A percentile compares a stretch with the other conserved stretches of the same genome.
Conservation (phyloP, 2,329 filamentous ascomycete species). For the Ophiocordyceps camponoti-leonardi region DNA sequence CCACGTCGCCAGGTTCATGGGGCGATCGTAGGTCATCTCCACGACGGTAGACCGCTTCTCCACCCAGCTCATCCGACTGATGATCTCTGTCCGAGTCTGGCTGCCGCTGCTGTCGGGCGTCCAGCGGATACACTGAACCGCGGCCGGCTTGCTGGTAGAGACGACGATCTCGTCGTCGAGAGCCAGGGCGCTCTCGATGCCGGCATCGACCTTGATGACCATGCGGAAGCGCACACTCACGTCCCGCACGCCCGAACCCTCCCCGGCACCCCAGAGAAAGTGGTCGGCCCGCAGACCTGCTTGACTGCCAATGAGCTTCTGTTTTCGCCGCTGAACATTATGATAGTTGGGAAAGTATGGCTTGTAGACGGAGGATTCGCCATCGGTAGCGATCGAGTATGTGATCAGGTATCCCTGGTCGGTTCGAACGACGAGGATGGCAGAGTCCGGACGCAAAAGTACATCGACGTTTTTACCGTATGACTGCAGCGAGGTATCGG, state of each 20-base stretch:
- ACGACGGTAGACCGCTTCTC: constrained; percentile 58
- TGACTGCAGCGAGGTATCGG: constrained; percentile 56
- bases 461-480: constrained; percentile 79
- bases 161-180: constrained; percentile 88
- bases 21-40: constrained; percentile 85
- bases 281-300: constrained; percentile 38
- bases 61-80: constrained; percentile 76
- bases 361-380: constrained; percentile 69
- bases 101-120: constrained; percentile 63
- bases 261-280: constrained; percentile 59
- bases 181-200: constrained; percentile 73
- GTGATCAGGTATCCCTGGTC: constrained; percentile 77
- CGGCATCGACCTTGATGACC: constrained; percentile 95
- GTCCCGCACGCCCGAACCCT: constrained; percentile 68
- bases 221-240: constrained; percentile 85
- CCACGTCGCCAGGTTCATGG: constrained; percentile 94
- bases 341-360: constrained; percentile 57
- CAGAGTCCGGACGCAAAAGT: constrained; percentile 75
- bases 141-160: constrained; percentile 76
- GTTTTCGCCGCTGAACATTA: constrained; percentile 43
- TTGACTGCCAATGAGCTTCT: constrained; percentile 42
- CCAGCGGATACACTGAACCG: constrained; percentile 96
- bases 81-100: constrained; percentile 79
- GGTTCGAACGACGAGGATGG: constrained; percentile 83
- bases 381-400: constrained; percentile 77